Percentiles rank a stretch among this genome's conserved stretches.
These are phyloP conservation scores for Canavalia gladiata DNA, from an alignment of 306 rosid genomes.

Conservation along the genomic window DNA sequence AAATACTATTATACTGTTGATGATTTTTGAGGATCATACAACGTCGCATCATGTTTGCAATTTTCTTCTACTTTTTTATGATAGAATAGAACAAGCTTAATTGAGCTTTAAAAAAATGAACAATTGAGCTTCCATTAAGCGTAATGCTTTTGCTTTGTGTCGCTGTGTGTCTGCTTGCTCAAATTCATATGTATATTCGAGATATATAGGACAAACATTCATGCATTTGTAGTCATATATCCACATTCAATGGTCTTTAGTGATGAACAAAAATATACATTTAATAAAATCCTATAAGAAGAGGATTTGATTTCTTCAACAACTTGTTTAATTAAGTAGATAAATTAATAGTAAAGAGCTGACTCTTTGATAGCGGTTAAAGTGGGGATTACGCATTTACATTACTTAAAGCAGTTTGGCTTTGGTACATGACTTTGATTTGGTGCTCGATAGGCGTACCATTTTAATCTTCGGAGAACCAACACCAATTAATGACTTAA, in stretches of 20 bases:
- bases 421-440: not conserved
- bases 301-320: slow-evolving; percentile 19
- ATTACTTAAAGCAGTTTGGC: not conserved
- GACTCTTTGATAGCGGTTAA: slow-evolving; percentile 42
- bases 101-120: not conserved
- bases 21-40: slow-evolving; percentile 9
- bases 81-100: not conserved
- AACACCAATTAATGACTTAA: slow-evolving; percentile 18
- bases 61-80: not conserved
- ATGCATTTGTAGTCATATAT: slow-evolving; percentile 34
- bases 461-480: slow-evolving; percentile 37
- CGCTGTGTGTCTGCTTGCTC: not conserved
- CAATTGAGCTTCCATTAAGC: slow-evolving; percentile 29
- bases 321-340: slow-evolving; percentile 30
- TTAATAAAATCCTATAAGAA: not conserved
- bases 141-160: slow-evolving; percentile 26
- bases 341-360: slow-evolving; percentile 10
- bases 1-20: not conserved
- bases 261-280: not conserved
- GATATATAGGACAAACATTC: slow-evolving; percentile 13
- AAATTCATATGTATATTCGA: not conserved
- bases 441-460: slow-evolving; percentile 37
- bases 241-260: slow-evolving; percentile 7
- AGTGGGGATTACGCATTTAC: slow-evolving; percentile 37
- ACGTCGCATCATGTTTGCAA: not conserved